Evolutionary conservation across 2,329 filamentous ascomycete species (phyloP).

Genomic region (Verticillium zaregamsianum): DNA sequence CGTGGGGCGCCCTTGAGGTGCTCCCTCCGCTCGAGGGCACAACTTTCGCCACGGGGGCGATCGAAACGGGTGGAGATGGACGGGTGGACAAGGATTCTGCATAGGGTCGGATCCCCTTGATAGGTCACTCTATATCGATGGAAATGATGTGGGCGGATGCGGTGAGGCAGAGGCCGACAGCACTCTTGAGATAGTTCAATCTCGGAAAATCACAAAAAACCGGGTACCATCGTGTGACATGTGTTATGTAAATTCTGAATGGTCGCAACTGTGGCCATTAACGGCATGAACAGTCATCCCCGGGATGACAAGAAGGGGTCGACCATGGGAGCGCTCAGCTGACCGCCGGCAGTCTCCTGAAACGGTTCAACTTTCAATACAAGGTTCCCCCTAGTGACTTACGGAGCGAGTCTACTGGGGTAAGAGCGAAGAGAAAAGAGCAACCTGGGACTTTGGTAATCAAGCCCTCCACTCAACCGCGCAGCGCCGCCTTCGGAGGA

Average conservation of each 20-base stretch:
- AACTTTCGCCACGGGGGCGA: not conserved
- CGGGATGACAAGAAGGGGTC: not conserved
- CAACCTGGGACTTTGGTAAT: no score
- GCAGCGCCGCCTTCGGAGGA: no score
- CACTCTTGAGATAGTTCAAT: not conserved
- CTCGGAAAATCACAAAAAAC: not conserved
- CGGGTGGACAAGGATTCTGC: slow-evolving; percentile 1
- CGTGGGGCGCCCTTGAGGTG: no score
- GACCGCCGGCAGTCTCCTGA: not conserved
- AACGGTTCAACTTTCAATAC: not conserved
- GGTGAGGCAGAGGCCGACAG: slow-evolving; percentile 1
- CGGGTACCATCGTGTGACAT: no score
- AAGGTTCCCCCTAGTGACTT: no score
- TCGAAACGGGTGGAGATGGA: not conserved
- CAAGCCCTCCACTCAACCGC: no score
- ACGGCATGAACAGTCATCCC: no score
- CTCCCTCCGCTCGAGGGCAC: not conserved
- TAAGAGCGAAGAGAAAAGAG: no score
- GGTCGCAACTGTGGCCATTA: no score
- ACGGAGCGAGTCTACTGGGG: no score
- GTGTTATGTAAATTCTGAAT: no score
- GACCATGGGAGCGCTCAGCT: no score
- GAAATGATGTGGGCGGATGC: not conserved
- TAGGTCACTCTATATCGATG: not conserved
- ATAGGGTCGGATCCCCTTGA: slow-evolving; percentile 2